phyloP scores from a whole-genome alignment of 805 yeast species.

The Sugiyamaella lignohabitans region DNA sequence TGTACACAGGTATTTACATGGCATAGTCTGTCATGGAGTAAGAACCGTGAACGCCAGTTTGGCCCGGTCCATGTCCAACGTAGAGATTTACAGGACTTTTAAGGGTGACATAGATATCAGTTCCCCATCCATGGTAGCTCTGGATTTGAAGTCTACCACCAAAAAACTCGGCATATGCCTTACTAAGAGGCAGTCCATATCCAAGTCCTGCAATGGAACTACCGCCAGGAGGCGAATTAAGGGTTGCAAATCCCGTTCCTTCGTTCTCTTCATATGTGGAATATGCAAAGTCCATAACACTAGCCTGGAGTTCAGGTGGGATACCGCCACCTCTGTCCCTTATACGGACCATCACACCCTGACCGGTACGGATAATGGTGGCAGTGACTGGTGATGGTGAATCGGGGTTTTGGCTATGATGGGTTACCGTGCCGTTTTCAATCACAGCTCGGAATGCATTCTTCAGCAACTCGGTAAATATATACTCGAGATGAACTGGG shows the following conservation, averaged over 20 bases:
- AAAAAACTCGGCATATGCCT: slow-evolving; percentile 66
- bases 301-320: slow-evolving; percentile 52
- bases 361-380: slow-evolving; percentile 41
- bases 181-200: slow-evolving; percentile 82
- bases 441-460: slow-evolving; percentile 85
- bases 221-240: slow-evolving; percentile 66
- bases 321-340: slow-evolving; percentile 91
- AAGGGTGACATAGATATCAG: slow-evolving; percentile 57
- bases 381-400: slow-evolving; percentile 39
- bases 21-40: slow-evolving; percentile 9
- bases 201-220: slow-evolving; percentile 88
- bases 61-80: slow-evolving; percentile 5
- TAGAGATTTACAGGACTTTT: slow-evolving; percentile 13
- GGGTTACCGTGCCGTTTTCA: slow-evolving; percentile 43
- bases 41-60: slow-evolving; percentile 3
- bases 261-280: slow-evolving; percentile 63
- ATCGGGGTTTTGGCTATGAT: background rate
- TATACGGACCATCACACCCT: slow-evolving; percentile 62
- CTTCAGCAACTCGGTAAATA: slow-evolving; percentile 78
- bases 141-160: slow-evolving; percentile 66
- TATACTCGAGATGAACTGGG: slow-evolving; percentile 81
- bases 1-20: too few relatives aligned
- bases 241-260: slow-evolving; percentile 47
- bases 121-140: slow-evolving; percentile 70
- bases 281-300: slow-evolving; percentile 80